Conservation (phyloP, 768 basidiomycete species). For the Cystofilobasidium macerans region DNA sequence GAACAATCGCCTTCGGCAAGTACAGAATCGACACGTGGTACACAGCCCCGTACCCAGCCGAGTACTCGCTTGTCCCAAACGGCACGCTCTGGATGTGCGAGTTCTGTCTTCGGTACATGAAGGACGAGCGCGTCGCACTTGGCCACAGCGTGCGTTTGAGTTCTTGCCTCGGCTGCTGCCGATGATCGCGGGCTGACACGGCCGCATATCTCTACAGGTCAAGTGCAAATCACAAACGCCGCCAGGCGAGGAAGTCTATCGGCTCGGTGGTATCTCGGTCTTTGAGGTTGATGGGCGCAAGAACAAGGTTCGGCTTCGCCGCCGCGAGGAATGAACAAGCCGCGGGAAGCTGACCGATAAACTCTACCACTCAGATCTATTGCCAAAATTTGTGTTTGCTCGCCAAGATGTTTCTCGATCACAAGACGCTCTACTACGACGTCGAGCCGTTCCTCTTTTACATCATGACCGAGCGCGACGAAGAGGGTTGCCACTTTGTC, state of each 20-base stretch:
- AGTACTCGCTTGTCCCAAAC: constrained; percentile 83
- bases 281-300: constrained; percentile 97
- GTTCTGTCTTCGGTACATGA: constrained; percentile 96
- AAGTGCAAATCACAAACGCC: constrained; percentile 94
- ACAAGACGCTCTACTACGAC: constrained; percentile 97
- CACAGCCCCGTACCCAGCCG: constrained; percentile 96
- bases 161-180: background rate
- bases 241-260: constrained; percentile 95
- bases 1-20: constrained; percentile 74
- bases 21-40: constrained; percentile 98
- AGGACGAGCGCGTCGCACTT: constrained; percentile 64
- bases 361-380: constrained; percentile 58
- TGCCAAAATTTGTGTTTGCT: constrained; percentile 96
- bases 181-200: background rate
- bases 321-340: too few species aligned
- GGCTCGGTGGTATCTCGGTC: constrained; percentile 74
- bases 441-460: constrained; percentile 99
- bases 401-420: constrained; percentile 98
- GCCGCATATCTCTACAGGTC: constrained; percentile 45
- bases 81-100: constrained; percentile 94
- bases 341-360: background rate
- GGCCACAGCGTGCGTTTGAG: constrained; percentile 63
- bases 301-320: constrained; percentile 58
- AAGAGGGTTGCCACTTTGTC: constrained; percentile 80
- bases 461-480: constrained; percentile 86